phyloP scores from a whole-genome alignment of 1,284 basidiomycete genomes.

The Cryptococcus floricola region DNA sequence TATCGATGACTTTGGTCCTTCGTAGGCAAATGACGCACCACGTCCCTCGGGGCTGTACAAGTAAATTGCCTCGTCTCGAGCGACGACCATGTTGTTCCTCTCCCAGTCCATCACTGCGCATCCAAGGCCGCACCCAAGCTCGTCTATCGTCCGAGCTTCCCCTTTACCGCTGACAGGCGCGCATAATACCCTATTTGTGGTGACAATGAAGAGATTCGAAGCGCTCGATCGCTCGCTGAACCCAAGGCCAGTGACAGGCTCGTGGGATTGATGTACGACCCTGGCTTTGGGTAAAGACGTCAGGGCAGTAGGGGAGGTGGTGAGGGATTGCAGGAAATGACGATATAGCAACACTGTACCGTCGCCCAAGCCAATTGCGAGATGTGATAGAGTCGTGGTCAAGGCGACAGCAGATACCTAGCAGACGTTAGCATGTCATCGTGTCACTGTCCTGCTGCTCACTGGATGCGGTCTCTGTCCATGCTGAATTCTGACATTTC shows the following conservation, averaged over 20 bases:
- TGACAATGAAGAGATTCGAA: constrained; percentile 70
- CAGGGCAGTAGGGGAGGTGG: constrained; percentile 56
- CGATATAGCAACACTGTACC: constrained; percentile 91
- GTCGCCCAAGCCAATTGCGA: constrained; percentile 87
- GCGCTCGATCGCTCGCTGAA: constrained; percentile 62
- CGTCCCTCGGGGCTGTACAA: constrained; percentile 77
- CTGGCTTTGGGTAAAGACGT: constrained; percentile 74
- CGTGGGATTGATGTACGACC: constrained; percentile 67
- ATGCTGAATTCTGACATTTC: constrained; percentile 66
- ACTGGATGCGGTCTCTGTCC: constrained; percentile 77
- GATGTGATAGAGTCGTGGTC: constrained; percentile 73
- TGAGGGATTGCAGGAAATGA: constrained; percentile 81
- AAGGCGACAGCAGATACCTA: constrained; percentile 78
- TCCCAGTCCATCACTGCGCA: constrained; percentile 77
- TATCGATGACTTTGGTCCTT: constrained; percentile 58
- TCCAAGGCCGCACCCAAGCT: constrained; percentile 75
- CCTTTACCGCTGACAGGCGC: constrained; percentile 64
- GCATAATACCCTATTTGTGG: constrained; percentile 73
- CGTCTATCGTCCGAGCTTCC: constrained; percentile 68
- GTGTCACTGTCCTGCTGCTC: constrained; percentile 28
- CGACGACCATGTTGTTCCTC: constrained; percentile 72
- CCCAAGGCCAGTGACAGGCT: constrained; percentile 87
- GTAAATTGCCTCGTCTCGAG: constrained; percentile 88
- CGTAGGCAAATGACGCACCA: constrained; percentile 82
- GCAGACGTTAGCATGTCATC: background rate